Evolutionary conservation across 768 basidiomycete species (phyloP).

Genomic region (Kwoniella bestiolae): DNA sequence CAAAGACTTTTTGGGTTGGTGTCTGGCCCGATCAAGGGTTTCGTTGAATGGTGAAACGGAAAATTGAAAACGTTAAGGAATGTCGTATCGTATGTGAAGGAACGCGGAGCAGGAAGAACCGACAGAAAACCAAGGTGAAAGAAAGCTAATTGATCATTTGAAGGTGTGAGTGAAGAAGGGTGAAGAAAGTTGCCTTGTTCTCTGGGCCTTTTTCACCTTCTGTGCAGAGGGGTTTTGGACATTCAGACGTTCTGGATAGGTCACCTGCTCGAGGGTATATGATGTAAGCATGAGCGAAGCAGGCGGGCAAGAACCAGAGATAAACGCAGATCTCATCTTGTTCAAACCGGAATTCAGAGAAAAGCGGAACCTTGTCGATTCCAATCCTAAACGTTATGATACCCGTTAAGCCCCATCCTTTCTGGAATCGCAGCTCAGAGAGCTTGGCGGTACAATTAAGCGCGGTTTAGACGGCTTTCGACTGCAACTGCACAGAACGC

Average conservation of each 20-base stretch:
- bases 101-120: background rate
- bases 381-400: background rate
- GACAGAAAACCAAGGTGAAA: background rate
- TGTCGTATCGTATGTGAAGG: background rate
- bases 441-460: background rate
- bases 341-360: background rate
- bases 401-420: background rate
- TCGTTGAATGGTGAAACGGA: background rate
- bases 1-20: slow-evolving; percentile 7
- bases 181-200: background rate
- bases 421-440: no score
- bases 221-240: background rate
- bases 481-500: no score
- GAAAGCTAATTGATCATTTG: background rate
- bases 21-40: slow-evolving; percentile 13
- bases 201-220: background rate
- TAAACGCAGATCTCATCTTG: background rate
- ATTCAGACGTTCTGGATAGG: background rate
- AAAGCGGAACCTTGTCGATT: background rate
- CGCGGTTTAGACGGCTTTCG: no score
- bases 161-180: background rate
- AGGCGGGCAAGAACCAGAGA: background rate
- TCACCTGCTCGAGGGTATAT: background rate
- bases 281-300: background rate
- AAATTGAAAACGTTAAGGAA: background rate